Evolutionary conservation across 345 rosid species (phyloP).

Genomic region (Pistacia integerrima): DNA sequence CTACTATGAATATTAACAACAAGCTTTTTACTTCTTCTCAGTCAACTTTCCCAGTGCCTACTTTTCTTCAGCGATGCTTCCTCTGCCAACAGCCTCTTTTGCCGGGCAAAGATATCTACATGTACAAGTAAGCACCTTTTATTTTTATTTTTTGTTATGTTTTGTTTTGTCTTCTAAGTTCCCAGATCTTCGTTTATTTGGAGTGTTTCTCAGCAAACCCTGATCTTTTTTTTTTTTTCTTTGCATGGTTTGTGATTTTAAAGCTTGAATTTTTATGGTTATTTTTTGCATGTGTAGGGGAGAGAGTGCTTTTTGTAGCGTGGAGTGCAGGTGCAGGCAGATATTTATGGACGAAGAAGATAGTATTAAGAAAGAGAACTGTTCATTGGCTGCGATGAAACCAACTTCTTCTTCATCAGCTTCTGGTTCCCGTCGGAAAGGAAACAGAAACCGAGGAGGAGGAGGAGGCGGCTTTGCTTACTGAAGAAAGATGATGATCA

Average conservation of each 20-base stretch:
- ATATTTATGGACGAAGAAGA: slow-evolving; percentile 86
- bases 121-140: slow-evolving; percentile 71
- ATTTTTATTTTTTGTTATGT: background rate
- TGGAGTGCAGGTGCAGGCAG: slow-evolving; percentile 89
- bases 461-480: slow-evolving; percentile 70
- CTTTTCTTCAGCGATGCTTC: slow-evolving; percentile 69
- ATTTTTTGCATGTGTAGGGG: slow-evolving; percentile 44
- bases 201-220: background rate
- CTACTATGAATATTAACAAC: slow-evolving; percentile 36
- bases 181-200: background rate
- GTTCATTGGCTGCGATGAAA: slow-evolving; percentile 43
- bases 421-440: slow-evolving; percentile 42
- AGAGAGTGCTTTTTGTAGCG: slow-evolving; percentile 83
- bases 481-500: slow-evolving; percentile 26
- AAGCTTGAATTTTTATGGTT: background rate
- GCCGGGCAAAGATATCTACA: slow-evolving; percentile 84
- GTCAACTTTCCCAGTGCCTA: slow-evolving; percentile 21
- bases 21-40: slow-evolving; percentile 11
- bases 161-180: background rate
- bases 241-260: background rate
- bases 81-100: slow-evolving; percentile 71
- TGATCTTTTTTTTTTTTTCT: background rate
- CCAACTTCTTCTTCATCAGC: slow-evolving; percentile 36
- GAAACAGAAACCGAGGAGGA: slow-evolving; percentile 53
- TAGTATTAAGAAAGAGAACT: slow-evolving; percentile 42